Evolutionary conservation across 108 stramenopile genomes (phyloP).

Genomic region (Nitzschia inconspicua): DNA sequence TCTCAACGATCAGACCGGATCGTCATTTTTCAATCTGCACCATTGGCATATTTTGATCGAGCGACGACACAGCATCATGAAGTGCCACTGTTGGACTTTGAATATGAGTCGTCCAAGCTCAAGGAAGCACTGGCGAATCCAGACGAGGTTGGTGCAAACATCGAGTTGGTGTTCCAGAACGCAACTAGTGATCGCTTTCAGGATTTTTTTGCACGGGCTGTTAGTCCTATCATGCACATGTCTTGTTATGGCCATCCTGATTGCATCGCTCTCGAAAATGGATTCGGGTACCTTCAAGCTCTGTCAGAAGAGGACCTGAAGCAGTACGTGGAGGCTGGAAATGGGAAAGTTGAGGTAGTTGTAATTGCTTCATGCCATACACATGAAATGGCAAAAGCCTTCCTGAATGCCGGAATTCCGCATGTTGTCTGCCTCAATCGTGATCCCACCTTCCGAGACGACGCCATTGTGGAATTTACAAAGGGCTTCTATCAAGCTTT

Average conservation of each 20-base stretch:
- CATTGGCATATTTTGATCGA: slow-evolving; percentile 32
- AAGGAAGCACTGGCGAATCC: slow-evolving; percentile 1
- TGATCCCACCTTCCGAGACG: slow-evolving; percentile 50
- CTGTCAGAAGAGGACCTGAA: slow-evolving; percentile 29
- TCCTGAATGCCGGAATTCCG: slow-evolving; percentile 73
- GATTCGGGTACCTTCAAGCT: slow-evolving; percentile 53
- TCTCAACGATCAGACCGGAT: slow-evolving; percentile 9
- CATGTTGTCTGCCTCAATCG: too few species aligned
- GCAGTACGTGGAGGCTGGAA: slow-evolving; percentile 11
- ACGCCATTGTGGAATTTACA: slow-evolving; percentile 59
- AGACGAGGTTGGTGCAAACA: slow-evolving; percentile 21
- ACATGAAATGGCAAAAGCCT: slow-evolving; percentile 49
- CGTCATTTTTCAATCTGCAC: slow-evolving; percentile 28
- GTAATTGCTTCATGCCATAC: slow-evolving; percentile 79
- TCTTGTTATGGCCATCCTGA: too few species aligned
- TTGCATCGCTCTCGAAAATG: slow-evolving; percentile 63
- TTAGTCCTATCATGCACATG: slow-evolving; percentile 46
- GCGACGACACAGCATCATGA: slow-evolving; percentile 20
- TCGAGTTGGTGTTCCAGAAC: slow-evolving; percentile 33
- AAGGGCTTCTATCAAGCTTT: slow-evolving; percentile 54
- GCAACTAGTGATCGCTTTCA: slow-evolving; percentile 53
- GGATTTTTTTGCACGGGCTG: slow-evolving; percentile 23
- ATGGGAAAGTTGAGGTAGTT: slow-evolving; percentile 48
- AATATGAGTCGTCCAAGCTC: slow-evolving; percentile 9
- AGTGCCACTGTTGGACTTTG: slow-evolving; percentile 22